These are phyloP conservation scores for Acorus calamus DNA, from an alignment of 106 monocot genomes.

Conservation along the genomic window DNA sequence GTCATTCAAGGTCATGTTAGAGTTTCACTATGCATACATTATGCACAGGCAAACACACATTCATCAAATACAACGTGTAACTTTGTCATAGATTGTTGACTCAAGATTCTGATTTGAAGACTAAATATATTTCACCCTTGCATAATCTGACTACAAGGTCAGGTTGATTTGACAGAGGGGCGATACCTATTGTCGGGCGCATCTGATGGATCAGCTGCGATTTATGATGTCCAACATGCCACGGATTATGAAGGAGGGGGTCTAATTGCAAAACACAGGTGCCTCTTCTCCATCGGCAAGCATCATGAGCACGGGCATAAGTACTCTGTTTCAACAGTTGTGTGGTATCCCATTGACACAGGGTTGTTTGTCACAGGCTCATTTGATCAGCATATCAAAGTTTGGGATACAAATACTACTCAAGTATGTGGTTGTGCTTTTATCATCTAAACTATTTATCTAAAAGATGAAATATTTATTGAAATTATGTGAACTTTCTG, in stretches of 20 bases:
- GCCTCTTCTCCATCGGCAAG: constrained; percentile 67
- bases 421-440: constrained; percentile 35
- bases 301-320: constrained; percentile 59
- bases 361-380: constrained; percentile 87
- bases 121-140: background rate
- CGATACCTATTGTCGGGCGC: constrained; percentile 81
- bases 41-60: background rate
- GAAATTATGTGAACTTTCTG: background rate
- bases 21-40: no score
- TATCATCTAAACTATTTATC: no score
- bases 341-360: constrained; percentile 95
- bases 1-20: no score
- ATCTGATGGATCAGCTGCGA: constrained; percentile 80
- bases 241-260: constrained; percentile 39
- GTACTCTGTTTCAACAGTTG: constrained; percentile 59
- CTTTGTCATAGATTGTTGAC: background rate
- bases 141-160: constrained; percentile 20
- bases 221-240: constrained; percentile 60
- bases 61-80: background rate
- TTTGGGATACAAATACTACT: constrained; percentile 90
- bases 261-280: constrained; percentile 55
- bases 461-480: no score
- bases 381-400: constrained; percentile 80
- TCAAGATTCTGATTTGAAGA: background rate
- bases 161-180: constrained; percentile 86